Conservation (phyloP, 163 green algal species). For the Scenedesmus sp. region DNA sequence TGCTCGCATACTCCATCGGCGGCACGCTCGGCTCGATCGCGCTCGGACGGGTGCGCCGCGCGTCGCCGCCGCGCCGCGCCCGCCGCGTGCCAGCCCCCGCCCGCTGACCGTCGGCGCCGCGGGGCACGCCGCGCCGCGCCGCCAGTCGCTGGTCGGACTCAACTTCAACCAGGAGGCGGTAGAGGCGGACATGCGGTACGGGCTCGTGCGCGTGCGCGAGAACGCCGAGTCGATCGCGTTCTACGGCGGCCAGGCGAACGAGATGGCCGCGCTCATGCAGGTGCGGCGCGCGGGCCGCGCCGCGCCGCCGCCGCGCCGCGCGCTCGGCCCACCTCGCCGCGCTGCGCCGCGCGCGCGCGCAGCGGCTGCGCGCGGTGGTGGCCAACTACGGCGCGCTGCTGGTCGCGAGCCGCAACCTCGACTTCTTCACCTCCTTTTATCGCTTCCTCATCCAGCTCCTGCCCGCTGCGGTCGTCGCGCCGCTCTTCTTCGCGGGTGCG, state of each 20-base stretch:
- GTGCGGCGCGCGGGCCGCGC: neutral
- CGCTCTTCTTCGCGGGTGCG: conserved; percentile 82
- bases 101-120: too few relatives aligned
- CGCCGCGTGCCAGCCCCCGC: neutral
- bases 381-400: conserved; percentile 90
- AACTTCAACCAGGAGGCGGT: conserved; percentile 97
- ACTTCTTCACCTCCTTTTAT: conserved; percentile 99
- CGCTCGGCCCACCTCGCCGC: neutral
- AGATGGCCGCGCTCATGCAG: conserved; percentile 58
- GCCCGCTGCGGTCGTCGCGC: conserved; percentile 87
- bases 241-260: conserved; percentile 88
- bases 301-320: neutral
- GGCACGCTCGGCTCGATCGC: conserved; percentile 82
- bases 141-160: conserved; percentile 82
- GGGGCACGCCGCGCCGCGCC: neutral
- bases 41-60: conserved; percentile 56
- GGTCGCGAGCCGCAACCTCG: conserved; percentile 86
- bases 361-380: conserved; percentile 59
- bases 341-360: conserved; percentile 34
- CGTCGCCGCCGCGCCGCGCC: neutral
- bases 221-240: conserved; percentile 98
- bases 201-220: conserved; percentile 87
- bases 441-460: conserved; percentile 84
- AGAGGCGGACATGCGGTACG: conserved; percentile 88
- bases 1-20: conserved; percentile 92